phyloP scores from a whole-genome alignment of 1,139 yeast species.

The Debaryomyces robertsiae region DNA sequence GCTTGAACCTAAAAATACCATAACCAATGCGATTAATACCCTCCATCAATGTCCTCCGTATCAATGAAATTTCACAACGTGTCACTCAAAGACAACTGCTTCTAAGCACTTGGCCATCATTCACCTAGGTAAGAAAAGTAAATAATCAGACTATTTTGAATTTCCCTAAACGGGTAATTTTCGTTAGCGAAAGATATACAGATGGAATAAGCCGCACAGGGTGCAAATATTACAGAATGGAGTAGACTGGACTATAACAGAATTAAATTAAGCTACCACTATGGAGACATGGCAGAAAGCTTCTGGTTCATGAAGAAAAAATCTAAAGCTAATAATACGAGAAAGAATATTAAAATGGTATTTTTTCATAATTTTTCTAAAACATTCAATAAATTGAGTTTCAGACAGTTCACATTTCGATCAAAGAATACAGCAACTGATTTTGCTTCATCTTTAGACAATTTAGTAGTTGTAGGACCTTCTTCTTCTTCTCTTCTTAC shows the following conservation, averaged over 20 bases:
- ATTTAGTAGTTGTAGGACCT: slow-evolving; percentile 33
- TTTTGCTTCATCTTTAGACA: background rate
- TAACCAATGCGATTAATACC: background rate
- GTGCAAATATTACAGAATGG: too few species aligned
- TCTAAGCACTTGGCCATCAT: background rate
- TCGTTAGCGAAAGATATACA: too few species aligned
- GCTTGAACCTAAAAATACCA: background rate
- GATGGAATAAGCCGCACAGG: too few species aligned
- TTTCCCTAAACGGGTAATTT: slow-evolving; percentile 3
- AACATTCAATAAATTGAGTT: too few species aligned
- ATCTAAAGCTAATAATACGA: background rate
- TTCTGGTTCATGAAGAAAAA: too few species aligned
- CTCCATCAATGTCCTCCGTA: background rate
- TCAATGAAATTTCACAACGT: too few species aligned
- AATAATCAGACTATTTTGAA: slow-evolving; percentile 1
- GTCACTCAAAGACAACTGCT: background rate
- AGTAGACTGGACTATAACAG: too few species aligned
- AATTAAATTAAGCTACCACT: slow-evolving; percentile 2
- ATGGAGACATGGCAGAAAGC: background rate
- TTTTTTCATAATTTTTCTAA: slow-evolving; percentile 6
- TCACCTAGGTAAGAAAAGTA: background rate
- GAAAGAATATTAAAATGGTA: slow-evolving; percentile 6
- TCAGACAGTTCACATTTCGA: too few species aligned
- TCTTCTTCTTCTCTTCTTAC: slow-evolving; percentile 43
- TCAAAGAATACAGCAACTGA: too few species aligned